Conservation (phyloP, 2,329 filamentous ascomycete genomes). For the Cytospora piceae region DNA sequence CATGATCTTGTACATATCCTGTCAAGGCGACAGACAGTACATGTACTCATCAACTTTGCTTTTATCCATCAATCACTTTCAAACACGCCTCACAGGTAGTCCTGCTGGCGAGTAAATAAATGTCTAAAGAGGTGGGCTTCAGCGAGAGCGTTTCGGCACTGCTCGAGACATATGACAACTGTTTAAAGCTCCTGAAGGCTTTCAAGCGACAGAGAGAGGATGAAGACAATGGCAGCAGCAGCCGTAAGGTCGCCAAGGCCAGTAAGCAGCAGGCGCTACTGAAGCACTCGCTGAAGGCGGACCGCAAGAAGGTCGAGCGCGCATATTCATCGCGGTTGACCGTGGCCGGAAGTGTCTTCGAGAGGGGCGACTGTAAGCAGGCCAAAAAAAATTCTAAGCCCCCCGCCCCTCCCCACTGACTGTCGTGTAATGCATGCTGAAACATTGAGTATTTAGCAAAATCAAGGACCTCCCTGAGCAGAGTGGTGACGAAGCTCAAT, state of each 20-base stretch:
- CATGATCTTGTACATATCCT: not conserved
- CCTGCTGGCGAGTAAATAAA: slow-evolving; percentile 4
- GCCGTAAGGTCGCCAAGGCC: slow-evolving; percentile 29
- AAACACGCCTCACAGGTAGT: not conserved
- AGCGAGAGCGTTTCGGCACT: slow-evolving; percentile 49
- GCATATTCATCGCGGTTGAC: slow-evolving; percentile 48
- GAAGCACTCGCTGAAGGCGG: slow-evolving; percentile 44
- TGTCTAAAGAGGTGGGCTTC: slow-evolving; percentile 43
- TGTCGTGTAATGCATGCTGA: not conserved
- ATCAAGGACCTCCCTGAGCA: slow-evolving; percentile 43
- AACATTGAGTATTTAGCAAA: slow-evolving; percentile 33
- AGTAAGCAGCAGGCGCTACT: slow-evolving; percentile 38
- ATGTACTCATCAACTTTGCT: not conserved
- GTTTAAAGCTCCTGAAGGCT: slow-evolving; percentile 47
- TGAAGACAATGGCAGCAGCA: slow-evolving; percentile 7
- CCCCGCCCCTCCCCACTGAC: slow-evolving; percentile 36
- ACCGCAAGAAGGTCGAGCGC: slow-evolving; percentile 46
- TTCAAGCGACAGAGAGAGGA: slow-evolving; percentile 35
- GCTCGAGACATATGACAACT: slow-evolving; percentile 52
- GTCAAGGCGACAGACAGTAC: not conserved
- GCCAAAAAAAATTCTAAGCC: slow-evolving; percentile 17
- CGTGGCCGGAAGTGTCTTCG: slow-evolving; percentile 46
- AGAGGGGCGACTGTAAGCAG: slow-evolving; percentile 55
- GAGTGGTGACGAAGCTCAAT: slow-evolving; percentile 48
- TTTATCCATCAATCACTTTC: not conserved